Conservation (phyloP, 2,329 filamentous ascomycete species). For the Hymenoscyphus repandus region DNA sequence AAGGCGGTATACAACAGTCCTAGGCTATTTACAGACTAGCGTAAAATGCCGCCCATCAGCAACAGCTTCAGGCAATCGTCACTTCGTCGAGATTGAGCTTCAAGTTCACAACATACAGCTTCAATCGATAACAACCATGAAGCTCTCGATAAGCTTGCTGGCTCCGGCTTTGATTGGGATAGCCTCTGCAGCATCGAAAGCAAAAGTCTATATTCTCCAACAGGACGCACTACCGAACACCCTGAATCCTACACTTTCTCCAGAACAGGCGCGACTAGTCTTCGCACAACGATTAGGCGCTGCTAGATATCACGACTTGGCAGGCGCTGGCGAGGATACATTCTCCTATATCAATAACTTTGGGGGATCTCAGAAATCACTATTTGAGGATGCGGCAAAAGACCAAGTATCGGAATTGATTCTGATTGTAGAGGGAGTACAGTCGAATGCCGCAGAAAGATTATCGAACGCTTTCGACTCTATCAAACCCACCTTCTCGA, state of each 20-base stretch:
- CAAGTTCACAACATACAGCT: conserved; percentile 13
- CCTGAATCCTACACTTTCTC: conserved; percentile 43
- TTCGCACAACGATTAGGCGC: conserved; percentile 51
- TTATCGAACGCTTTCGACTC: conserved; percentile 38
- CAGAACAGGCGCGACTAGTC: conserved; percentile 46
- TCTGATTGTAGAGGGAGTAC: conserved; percentile 53
- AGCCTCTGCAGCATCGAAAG: conserved; percentile 33
- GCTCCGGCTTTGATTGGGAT: conserved; percentile 34
- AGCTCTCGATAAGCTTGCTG: conserved; percentile 36
- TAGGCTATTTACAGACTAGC: background rate
- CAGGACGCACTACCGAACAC: conserved; percentile 31
- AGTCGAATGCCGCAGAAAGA: conserved; percentile 37
- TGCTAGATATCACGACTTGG: conserved; percentile 41
- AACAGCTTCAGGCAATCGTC: conserved; percentile 11
- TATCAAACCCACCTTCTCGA: conserved; percentile 43
- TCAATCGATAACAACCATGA: conserved; percentile 32
- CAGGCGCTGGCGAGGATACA: conserved; percentile 33
- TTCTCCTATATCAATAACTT: conserved; percentile 55
- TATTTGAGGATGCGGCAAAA: conserved; percentile 41
- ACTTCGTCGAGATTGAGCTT: conserved; percentile 18
- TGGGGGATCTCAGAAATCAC: conserved; percentile 44
- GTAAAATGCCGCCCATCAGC: background rate
- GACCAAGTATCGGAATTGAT: conserved; percentile 45
- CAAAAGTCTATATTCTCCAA: conserved; percentile 48
- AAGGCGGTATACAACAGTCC: background rate